Evolutionary conservation across 495 filamentous ascomycete species (phyloP).

Genomic region (Hypoxylon trugodes): DNA sequence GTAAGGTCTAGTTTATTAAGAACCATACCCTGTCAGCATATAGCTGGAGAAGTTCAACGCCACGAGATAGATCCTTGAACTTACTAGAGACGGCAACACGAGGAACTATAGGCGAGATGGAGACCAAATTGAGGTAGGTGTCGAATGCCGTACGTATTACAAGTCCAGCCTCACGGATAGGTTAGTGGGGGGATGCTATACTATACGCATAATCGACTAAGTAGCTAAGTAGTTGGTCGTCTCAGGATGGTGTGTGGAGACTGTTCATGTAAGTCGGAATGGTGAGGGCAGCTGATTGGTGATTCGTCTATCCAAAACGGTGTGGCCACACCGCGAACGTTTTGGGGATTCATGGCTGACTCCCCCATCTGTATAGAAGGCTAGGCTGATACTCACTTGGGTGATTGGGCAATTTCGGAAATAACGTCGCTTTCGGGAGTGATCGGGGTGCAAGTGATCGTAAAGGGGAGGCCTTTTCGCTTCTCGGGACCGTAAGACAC

Average conservation of each 20-base stretch:
- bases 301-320: constrained; percentile 23
- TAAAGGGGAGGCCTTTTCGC: neutral
- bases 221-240: constrained; percentile 11
- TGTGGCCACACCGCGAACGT: constrained; percentile 34
- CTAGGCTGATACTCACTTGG: constrained; percentile 23
- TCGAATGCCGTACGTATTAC: constrained; percentile 9
- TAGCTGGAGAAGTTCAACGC: neutral
- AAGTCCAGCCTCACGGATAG: constrained; percentile 10
- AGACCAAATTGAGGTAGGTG: constrained; percentile 4
- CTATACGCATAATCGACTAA: neutral
- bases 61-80: neutral
- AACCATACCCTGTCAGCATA: neutral
- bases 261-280: constrained; percentile 15
- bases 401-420: constrained; percentile 29
- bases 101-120: constrained; percentile 2
- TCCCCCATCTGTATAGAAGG: constrained; percentile 4
- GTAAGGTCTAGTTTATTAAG: neutral
- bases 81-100: constrained; percentile 10
- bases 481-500: neutral
- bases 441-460: constrained; percentile 9
- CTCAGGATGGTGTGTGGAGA: constrained; percentile 26
- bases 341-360: constrained; percentile 30
- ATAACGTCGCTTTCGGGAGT: constrained; percentile 26
- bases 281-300: constrained; percentile 22
- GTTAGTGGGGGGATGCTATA: constrained; percentile 15